Evolutionary conservation across 2,329 filamentous ascomycete genomes (phyloP).

Genomic region (Aureobasidium sp.): DNA sequence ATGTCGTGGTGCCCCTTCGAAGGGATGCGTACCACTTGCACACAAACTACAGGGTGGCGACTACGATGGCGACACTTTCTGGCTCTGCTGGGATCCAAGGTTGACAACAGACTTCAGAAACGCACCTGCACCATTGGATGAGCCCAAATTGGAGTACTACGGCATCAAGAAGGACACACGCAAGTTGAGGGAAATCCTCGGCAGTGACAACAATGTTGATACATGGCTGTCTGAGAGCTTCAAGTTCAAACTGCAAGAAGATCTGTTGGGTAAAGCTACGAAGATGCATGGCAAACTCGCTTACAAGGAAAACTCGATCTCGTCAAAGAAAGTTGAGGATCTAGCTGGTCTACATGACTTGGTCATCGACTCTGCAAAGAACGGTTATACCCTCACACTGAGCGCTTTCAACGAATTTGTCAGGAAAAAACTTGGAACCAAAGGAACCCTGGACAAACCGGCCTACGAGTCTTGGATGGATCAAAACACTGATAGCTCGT

Average conservation of each 20-base stretch:
- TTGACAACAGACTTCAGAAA: constrained; percentile 62
- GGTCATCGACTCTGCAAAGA: constrained; percentile 37
- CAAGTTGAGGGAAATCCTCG: constrained; percentile 40
- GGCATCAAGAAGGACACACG: constrained; percentile 43
- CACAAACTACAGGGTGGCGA: constrained; percentile 68
- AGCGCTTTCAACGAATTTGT: constrained; percentile 42
- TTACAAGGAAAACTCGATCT: constrained; percentile 38
- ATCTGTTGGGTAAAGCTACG: constrained; percentile 56
- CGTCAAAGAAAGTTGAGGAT: constrained; percentile 19
- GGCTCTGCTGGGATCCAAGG: constrained; percentile 63
- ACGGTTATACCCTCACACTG: constrained; percentile 41
- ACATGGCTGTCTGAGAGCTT: constrained; percentile 48
- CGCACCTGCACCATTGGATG: constrained; percentile 38
- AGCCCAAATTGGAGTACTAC: constrained; percentile 39
- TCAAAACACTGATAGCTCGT: constrained; percentile 15
- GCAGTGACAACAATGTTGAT: constrained; percentile 25
- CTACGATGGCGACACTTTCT: constrained; percentile 69
- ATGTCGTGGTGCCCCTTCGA: constrained; percentile 65
- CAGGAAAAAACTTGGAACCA: constrained; percentile 44
- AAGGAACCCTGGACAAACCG: constrained; percentile 32
- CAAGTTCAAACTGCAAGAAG: constrained; percentile 47
- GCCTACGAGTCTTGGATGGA: constrained; percentile 24
- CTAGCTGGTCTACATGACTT: constrained; percentile 30
- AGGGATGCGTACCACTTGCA: constrained; percentile 54
- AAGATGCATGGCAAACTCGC: constrained; percentile 53